Evolutionary conservation across 805 yeast species (phyloP), one percentile per base, ranked within the genome.

Genomic region (Candida succiphila): DNA sequence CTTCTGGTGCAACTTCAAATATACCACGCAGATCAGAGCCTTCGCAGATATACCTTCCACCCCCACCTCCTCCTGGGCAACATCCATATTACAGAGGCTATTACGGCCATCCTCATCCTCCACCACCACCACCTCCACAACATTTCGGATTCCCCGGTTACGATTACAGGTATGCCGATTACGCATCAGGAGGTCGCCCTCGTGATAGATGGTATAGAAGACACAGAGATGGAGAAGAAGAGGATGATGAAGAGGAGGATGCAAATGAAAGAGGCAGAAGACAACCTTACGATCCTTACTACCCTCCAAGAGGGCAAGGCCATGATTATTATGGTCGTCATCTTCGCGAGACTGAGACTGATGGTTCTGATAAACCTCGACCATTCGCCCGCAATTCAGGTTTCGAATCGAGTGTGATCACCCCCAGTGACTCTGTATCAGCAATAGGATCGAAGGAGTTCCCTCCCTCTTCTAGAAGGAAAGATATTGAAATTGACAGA

Each of bases 51-150:
- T n/a, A n/a, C 12, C 54, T 52, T n/a, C 49, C 51, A 10, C 35
- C 37, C 24, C 44, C 52, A 28, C 39, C 46, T 4, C 40, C 54
- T 10, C 43, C 51, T n/a, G 40, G 49, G n/a, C n/a, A n/a, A n/a
- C n/a, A n/a, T n/a, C n/a, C n/a, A n/a, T n/a, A n/a, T n/a, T n/a
- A n/a, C 5, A 42, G 54, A 6, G 38, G 46, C 2, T 36, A 42
- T 9, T 29, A 38, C n/a, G 29, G 37, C 32, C 22, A 38, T 27
- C 7, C 15, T 30, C 37, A 35, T 14, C 35, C 51, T 15, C 38
- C 48, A 3, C 37, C 49, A 7, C 38, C 48, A 19, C 44, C 52
- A 2, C 39, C 51, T 8, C 41, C 48, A n/a, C 52, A 54, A 7
- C 17, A 17, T 5, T 5, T 5, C 5, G 4, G 6, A 8, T 22